A percentile compares a stretch with the other conserved stretches of the same genome.
These are phyloP conservation scores for Fusarium redolens DNA, from an alignment of 2,329 filamentous ascomycete genomes.

Conservation along the genomic window DNA sequence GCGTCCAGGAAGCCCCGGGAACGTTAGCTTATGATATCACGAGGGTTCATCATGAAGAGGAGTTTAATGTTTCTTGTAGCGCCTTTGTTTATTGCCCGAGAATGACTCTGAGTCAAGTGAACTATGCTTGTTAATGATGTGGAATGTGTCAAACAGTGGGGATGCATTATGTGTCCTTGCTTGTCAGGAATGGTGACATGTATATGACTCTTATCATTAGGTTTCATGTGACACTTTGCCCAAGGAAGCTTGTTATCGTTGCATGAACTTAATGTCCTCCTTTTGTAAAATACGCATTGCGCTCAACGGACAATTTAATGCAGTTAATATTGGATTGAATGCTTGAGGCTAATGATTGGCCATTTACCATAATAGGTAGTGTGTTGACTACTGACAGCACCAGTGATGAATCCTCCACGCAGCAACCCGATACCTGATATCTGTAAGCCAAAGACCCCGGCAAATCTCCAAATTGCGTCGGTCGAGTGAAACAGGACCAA, in stretches of 20 bases:
- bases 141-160: neutral
- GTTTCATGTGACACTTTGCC: neutral
- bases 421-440: conserved; percentile 3
- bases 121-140: neutral
- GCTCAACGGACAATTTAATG: neutral
- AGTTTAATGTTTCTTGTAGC: conserved; percentile 36
- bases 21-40: conserved; percentile 43
- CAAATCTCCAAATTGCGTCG: conserved; percentile 23
- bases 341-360: neutral
- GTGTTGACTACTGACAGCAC: conserved; percentile 23
- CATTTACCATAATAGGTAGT: conserved; percentile 26
- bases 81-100: conserved; percentile 2
- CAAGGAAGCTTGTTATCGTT: neutral
- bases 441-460: neutral
- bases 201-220: conserved; percentile 1
- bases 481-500: neutral
- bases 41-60: conserved; percentile 40
- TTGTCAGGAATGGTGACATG: conserved; percentile 23
- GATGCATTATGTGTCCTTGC: neutral
- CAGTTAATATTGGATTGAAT: neutral
- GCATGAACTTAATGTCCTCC: conserved; percentile 7
- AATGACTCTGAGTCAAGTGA: neutral
- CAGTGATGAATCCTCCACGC: conserved; percentile 22
- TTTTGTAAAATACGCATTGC: neutral
- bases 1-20: conserved; percentile 33